Percentiles rank a stretch among this genome's conserved stretches.
These are phyloP conservation scores for Neonectria sp. DNA, from an alignment of 2,329 filamentous ascomycete species.

Conservation along the genomic window DNA sequence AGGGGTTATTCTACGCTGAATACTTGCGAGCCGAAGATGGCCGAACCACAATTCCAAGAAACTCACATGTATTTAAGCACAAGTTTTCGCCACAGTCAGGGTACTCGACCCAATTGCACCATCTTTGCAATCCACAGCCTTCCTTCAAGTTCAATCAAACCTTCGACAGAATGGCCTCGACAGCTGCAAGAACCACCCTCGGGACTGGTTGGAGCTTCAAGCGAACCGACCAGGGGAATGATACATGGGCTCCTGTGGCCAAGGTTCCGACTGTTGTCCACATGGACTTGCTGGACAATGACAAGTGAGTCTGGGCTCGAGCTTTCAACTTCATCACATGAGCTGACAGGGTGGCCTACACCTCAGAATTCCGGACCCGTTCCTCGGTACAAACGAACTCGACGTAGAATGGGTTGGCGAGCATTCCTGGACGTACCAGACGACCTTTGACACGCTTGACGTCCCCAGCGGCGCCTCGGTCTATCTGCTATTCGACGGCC, in stretches of 20 bases:
- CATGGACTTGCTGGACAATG: slow-evolving; percentile 74
- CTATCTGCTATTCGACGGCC: slow-evolving; percentile 80
- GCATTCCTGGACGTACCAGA: slow-evolving; percentile 78
- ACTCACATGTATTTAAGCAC: not conserved
- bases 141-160: no score
- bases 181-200: no score
- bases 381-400: slow-evolving; percentile 81
- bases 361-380: slow-evolving; percentile 75
- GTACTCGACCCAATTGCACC: not conserved
- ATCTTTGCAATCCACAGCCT: no score
- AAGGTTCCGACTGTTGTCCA: slow-evolving; percentile 79
- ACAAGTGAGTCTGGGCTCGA: slow-evolving; percentile 49
- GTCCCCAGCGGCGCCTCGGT: slow-evolving; percentile 59
- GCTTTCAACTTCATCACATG: not conserved
- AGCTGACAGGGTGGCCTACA: not conserved
- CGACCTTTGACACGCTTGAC: slow-evolving; percentile 68
- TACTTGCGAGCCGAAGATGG: not conserved
- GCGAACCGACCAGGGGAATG: slow-evolving; percentile 67
- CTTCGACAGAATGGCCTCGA: no score
- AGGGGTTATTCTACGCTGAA: not conserved
- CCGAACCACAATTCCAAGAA: not conserved
- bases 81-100: not conserved
- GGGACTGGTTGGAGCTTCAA: slow-evolving; percentile 69
- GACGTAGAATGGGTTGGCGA: slow-evolving; percentile 84
- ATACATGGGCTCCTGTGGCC: slow-evolving; percentile 68